phyloP scores from a whole-genome alignment of 2,329 filamentous ascomycete genomes.

The Phyllosticta citrichinensis region DNA sequence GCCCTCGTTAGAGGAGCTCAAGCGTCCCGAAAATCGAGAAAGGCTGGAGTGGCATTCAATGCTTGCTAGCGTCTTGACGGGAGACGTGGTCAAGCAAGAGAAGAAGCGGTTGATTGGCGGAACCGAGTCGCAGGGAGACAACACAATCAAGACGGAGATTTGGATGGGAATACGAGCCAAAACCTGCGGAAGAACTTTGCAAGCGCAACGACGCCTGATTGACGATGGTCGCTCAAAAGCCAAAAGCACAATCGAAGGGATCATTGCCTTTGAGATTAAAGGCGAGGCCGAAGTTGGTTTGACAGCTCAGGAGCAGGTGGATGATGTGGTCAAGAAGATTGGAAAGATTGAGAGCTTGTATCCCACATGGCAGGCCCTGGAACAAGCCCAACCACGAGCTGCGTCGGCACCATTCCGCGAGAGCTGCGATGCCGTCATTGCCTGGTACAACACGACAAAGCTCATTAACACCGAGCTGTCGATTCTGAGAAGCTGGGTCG shows the following conservation, averaged over 20 bases:
- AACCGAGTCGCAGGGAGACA: conserved; percentile 61
- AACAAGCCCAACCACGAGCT: conserved; percentile 63
- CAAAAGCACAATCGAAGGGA: conserved; percentile 69
- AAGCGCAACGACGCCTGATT: conserved; percentile 76
- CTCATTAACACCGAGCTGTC: conserved; percentile 91
- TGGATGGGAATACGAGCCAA: conserved; percentile 85
- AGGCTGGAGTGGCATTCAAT: conserved; percentile 96
- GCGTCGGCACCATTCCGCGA: conserved; percentile 68
- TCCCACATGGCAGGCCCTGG: conserved; percentile 66
- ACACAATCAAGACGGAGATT: conserved; percentile 57
- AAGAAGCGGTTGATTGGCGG: conserved; percentile 90
- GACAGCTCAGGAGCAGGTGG: conserved; percentile 76
- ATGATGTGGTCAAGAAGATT: conserved; percentile 81
- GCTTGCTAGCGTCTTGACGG: conserved; percentile 88
- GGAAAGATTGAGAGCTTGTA: conserved; percentile 81
- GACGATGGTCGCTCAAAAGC: conserved; percentile 71
- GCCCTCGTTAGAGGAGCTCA: conserved; percentile 80
- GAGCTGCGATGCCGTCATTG: conserved; percentile 78
- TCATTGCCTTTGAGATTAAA: conserved; percentile 88
- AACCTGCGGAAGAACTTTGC: conserved; percentile 70
- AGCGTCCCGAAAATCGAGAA: conserved; percentile 79
- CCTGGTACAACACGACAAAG: conserved; percentile 95
- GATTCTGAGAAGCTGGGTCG: conserved; percentile 91
- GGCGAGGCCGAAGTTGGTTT: conserved; percentile 88
- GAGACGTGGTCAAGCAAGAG: conserved; percentile 94